Evolutionary conservation across 176 grass and related monocot genomes (phyloP).

Genomic region (Echinochloa phyllopogon): DNA sequence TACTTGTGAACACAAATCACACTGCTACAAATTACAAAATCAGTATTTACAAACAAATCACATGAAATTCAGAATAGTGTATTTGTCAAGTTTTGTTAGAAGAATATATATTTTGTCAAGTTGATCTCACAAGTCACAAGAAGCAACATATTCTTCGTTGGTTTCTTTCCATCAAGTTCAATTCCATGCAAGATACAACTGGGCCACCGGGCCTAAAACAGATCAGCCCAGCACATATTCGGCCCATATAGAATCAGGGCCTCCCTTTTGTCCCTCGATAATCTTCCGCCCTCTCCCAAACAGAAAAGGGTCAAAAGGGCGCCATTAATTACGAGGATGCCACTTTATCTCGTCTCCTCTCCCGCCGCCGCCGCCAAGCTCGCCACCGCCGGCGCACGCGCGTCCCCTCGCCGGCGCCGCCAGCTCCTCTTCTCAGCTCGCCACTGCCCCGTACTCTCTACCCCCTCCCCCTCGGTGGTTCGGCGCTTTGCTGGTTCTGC

Average conservation of each 20-base stretch:
- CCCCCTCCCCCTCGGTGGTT: not conserved
- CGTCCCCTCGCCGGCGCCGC: not conserved
- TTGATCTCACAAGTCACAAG: no score
- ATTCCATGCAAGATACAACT: no score
- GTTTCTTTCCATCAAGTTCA: no score
- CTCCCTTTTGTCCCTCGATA: not conserved
- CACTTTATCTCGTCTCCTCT: slow-evolving; percentile 15
- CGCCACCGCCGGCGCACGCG: not conserved
- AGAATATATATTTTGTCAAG: no score
- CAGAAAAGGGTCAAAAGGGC: not conserved
- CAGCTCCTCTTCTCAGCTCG: not conserved
- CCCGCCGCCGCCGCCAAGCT: slow-evolving; percentile 37
- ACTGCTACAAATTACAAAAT: no score
- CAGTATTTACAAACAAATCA: no score
- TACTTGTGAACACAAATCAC: no score
- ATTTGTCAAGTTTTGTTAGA: no score
- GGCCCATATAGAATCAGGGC: not conserved
- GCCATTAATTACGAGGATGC: slow-evolving; percentile 29
- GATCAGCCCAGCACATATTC: not conserved
- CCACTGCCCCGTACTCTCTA: not conserved
- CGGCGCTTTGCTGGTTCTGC: not conserved
- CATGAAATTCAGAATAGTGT: no score
- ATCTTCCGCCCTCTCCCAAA: not conserved
- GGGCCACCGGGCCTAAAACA: no score
- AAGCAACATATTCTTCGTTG: no score